Base-by-base conservation (phyloP, 2,329 filamentous ascomycete species). In the Xylariales sp. region DNA sequence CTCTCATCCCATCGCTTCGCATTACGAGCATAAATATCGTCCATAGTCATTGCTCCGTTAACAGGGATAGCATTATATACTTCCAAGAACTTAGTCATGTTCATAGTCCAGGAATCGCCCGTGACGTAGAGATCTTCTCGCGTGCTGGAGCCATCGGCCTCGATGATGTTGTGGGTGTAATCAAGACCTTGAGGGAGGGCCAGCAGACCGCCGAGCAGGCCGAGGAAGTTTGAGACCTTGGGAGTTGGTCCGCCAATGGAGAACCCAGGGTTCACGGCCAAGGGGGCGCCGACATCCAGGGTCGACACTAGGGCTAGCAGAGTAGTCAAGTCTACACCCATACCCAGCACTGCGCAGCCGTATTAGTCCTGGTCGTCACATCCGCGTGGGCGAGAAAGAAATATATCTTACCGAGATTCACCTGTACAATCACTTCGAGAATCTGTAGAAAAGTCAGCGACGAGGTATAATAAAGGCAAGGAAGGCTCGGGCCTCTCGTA, bases 21-120 rank as follows among this genome's bases (percentile, higher is more conserved):
- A n/a, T n/a, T n/a, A n/a, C n/a, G n/a, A n/a, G n/a, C n/a, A n/a
- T n/a, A n/a, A n/a, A n/a, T n/a, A n/a, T n/a, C n/a, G n/a, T n/a
- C n/a, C n/a, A n/a, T n/a, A n/a, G n/a, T n/a, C n/a, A n/a, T n/a
- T n/a, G n/a, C n/a, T n/a, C n/a, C n/a, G n/a, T n/a, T n/a, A n/a
- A n/a, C n/a, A n/a, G n/a, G n/a, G n/a, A n/a, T n/a, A n/a, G n/a
- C n/a, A n/a, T n/a, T 56, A 48, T 73, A 71, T 42, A 71, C 55
- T 11, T 69, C 61, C 48, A 68, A 60, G 46, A 74, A 77, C 37
- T 69, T 66, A 11, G 59, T 57, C 55, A 75, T 62, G 50, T 74
- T 69, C 52, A 77, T 59, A 15, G 62, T 63, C 33, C 65, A 67
- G 38, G 65, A 63, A 10, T 56, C 47, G 25, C 51, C 53, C 14